Evolutionary conservation across 1,284 basidiomycete species (phyloP).

Genomic region (Lignosus rhinocerotis): DNA sequence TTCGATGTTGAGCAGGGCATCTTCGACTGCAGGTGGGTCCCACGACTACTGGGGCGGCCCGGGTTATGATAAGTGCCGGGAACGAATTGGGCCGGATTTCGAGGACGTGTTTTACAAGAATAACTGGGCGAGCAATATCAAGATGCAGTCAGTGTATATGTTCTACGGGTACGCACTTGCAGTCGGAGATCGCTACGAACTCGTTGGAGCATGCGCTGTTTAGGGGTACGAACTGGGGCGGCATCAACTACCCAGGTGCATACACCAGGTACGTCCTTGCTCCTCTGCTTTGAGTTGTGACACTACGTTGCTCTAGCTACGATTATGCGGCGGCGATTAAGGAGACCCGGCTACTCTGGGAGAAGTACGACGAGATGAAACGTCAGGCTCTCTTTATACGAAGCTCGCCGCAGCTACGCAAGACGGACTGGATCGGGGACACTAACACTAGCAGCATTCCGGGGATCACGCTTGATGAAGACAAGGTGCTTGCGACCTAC

Average conservation of each 20-base stretch:
- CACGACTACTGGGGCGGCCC: slow-evolving; percentile 78
- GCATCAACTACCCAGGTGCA: slow-evolving; percentile 64
- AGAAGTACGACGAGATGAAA: slow-evolving; percentile 76
- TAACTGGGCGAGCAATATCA: slow-evolving; percentile 76
- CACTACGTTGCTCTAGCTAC: slow-evolving; percentile 37
- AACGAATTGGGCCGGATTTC: slow-evolving; percentile 69
- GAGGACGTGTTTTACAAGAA: slow-evolving; percentile 74
- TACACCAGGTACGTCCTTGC: slow-evolving; percentile 43
- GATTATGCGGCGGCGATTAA: slow-evolving; percentile 70
- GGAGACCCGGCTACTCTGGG: slow-evolving; percentile 63
- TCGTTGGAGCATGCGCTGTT: background rate
- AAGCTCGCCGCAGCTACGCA: slow-evolving; percentile 73
- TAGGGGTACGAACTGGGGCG: slow-evolving; percentile 83
- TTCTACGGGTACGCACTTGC: slow-evolving; percentile 55
- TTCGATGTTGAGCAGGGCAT: background rate
- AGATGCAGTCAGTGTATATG: slow-evolving; percentile 81
- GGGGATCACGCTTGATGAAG: slow-evolving; percentile 47
- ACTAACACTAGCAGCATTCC: slow-evolving; percentile 45
- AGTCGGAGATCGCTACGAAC: background rate
- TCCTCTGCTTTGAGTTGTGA: background rate
- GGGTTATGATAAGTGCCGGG: slow-evolving; percentile 52
- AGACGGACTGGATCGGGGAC: slow-evolving; percentile 75
- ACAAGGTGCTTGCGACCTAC: slow-evolving; percentile 58
- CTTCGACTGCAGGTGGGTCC: slow-evolving; percentile 48
- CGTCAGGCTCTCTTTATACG: slow-evolving; percentile 74